These are phyloP conservation scores for Coleophoma crateriformis DNA, from an alignment of 2,329 filamentous ascomycete genomes.

Conservation along the genomic window DNA sequence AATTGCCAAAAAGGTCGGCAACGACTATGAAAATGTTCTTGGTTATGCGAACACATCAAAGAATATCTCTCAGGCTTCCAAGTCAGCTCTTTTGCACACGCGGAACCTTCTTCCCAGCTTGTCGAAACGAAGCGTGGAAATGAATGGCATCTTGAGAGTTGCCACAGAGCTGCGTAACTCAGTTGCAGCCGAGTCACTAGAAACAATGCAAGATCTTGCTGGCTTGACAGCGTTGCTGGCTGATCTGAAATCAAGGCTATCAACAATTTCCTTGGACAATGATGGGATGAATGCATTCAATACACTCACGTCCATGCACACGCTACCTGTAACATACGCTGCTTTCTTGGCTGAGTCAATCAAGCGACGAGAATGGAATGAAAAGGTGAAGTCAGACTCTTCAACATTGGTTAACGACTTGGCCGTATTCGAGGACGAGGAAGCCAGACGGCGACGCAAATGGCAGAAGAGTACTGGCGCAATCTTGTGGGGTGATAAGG, in stretches of 20 bases:
- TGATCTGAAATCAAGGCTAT: constrained; percentile 66
- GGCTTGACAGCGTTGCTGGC: constrained; percentile 72
- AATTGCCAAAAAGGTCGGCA: constrained; percentile 78
- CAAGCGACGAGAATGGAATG: constrained; percentile 81
- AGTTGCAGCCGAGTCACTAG: constrained; percentile 58
- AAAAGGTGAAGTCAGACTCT: constrained; percentile 85
- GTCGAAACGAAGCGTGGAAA: constrained; percentile 49
- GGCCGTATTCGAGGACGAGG: constrained; percentile 86
- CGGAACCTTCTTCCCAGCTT: constrained; percentile 55
- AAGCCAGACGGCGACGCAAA: constrained; percentile 78
- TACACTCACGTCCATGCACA: constrained; percentile 70
- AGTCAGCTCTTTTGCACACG: constrained; percentile 58
- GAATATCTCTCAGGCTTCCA: constrained; percentile 56
- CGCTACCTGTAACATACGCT: constrained; percentile 84
- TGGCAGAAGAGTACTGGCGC: constrained; percentile 83
- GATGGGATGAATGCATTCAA: constrained; percentile 79
- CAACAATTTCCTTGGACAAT: constrained; percentile 63
- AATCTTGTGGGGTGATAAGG: constrained; percentile 58
- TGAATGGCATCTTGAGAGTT: constrained; percentile 54
- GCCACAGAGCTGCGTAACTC: constrained; percentile 62
- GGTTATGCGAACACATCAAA: constrained; percentile 63
- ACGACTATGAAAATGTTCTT: constrained; percentile 75
- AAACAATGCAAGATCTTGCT: constrained; percentile 78
- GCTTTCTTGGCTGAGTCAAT: constrained; percentile 84
- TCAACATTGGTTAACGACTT: constrained; percentile 87